phyloP scores from a whole-genome alignment of 805 yeast genomes.

The Zygoascus bituminiphila region DNA sequence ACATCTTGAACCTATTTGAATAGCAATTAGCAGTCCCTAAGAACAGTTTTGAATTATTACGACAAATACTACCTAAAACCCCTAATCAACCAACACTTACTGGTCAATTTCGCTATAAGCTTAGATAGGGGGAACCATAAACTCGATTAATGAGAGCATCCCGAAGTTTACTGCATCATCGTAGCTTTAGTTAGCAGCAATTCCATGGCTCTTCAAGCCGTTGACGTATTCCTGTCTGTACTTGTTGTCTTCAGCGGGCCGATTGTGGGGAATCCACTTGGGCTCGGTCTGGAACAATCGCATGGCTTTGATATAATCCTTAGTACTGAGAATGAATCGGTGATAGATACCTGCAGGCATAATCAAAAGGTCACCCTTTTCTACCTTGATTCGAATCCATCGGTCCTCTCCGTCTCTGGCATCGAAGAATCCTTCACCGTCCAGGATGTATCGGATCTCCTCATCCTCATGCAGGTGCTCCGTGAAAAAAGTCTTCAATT shows the following conservation, averaged over 20 bases:
- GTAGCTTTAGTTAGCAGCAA: too few species aligned
- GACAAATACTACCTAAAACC: too few species aligned
- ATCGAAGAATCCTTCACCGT: constrained; percentile 89
- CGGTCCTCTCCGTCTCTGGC: constrained; percentile 54
- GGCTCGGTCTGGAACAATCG: constrained; percentile 91
- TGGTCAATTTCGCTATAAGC: too few species aligned
- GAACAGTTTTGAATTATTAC: too few species aligned
- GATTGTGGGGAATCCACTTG: constrained; percentile 82
- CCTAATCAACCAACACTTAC: too few species aligned
- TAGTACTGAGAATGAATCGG: constrained; percentile 68
- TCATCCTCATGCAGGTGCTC: constrained; percentile 97
- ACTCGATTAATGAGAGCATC: too few species aligned
- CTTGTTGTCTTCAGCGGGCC: constrained; percentile 48
- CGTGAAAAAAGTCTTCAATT: constrained; percentile 60
- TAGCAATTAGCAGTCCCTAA: too few species aligned
- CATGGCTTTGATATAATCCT: constrained; percentile 62
- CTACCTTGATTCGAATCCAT: constrained; percentile 73
- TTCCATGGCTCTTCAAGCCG: neutral
- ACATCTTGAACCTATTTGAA: too few species aligned
- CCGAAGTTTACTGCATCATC: too few species aligned
- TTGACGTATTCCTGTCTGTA: constrained; percentile 41
- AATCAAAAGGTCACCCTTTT: constrained; percentile 48
- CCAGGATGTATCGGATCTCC: constrained; percentile 83
- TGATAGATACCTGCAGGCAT: constrained; percentile 93
- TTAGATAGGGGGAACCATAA: too few species aligned